Conservation (phyloP, 2,329 filamentous ascomycete species). For the Diaporthe nobilis region DNA sequence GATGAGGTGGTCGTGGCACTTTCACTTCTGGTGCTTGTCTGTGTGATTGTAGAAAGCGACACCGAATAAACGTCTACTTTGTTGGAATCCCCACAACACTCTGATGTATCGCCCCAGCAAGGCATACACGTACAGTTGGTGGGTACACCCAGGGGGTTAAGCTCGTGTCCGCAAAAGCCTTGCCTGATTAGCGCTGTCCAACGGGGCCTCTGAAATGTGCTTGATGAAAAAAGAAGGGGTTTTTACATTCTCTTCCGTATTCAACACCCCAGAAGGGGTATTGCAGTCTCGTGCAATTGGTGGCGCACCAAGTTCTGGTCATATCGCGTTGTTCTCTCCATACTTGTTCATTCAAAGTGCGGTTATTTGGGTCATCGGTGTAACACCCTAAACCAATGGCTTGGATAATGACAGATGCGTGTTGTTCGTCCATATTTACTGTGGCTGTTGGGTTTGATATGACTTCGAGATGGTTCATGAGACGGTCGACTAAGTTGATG, state of each 20-base stretch:
- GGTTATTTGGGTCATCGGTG: not conserved
- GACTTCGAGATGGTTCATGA: not conserved
- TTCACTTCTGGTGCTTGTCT: not conserved
- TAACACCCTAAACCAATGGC: not conserved
- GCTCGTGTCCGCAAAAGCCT: not conserved
- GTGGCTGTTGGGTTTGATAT: not conserved
- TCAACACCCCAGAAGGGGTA: not conserved
- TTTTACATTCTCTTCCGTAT: not conserved
- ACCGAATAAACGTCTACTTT: not conserved
- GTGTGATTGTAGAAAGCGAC: not conserved
- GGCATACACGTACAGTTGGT: not conserved
- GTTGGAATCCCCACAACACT: slow-evolving; percentile 6
- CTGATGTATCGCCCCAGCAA: not conserved
- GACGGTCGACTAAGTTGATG: not conserved
- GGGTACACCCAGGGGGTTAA: not conserved
- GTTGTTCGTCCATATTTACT: not conserved
- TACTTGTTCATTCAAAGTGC: not conserved
- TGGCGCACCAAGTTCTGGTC: not conserved
- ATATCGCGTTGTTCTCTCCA: not conserved
- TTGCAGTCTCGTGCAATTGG: not conserved
- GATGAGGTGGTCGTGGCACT: not conserved
- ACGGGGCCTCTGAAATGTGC: not conserved
- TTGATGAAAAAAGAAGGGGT: not conserved
- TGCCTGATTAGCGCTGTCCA: not conserved
- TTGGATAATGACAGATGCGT: not conserved